Evolutionary conservation across 73 alveolate species (phyloP).

Genomic region (Tetrahymena thermophila): DNA sequence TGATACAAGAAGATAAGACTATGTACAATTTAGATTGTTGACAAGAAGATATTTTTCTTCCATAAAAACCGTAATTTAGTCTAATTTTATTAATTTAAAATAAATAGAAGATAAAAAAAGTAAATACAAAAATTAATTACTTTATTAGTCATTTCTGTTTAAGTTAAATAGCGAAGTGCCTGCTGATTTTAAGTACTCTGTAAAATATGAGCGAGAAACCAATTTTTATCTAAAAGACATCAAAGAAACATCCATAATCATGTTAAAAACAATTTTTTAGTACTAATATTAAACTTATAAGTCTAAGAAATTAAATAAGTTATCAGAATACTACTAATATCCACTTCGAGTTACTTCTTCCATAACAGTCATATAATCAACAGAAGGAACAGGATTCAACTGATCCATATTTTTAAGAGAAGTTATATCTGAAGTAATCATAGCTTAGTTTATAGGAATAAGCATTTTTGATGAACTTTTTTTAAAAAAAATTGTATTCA

Average conservation of each 20-base stretch:
- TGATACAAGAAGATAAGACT: not conserved
- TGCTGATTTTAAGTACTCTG: not conserved
- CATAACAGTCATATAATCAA: not conserved
- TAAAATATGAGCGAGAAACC: not conserved
- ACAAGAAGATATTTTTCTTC: not conserved
- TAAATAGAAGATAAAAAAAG: not conserved
- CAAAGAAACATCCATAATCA: not conserved
- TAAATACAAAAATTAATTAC: not conserved
- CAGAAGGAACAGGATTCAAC: not conserved
- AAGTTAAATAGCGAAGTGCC: not conserved
- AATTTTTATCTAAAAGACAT: not conserved
- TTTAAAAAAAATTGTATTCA: not conserved
- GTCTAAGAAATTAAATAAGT: not conserved
- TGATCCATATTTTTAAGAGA: not conserved
- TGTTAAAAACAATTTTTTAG: not conserved
- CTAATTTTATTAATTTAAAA: not conserved
- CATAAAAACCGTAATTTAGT: not conserved
- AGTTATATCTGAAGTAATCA: not conserved
- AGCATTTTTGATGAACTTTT: not conserved
- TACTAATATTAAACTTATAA: not conserved
- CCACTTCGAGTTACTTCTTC: not conserved
- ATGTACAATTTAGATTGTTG: not conserved
- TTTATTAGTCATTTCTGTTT: not conserved
- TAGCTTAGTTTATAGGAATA: not conserved
- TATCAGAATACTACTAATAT: not conserved